These are phyloP conservation scores for Lyophyllum decastes DNA, from an alignment of 768 basidiomycete genomes.

Conservation along the genomic window DNA sequence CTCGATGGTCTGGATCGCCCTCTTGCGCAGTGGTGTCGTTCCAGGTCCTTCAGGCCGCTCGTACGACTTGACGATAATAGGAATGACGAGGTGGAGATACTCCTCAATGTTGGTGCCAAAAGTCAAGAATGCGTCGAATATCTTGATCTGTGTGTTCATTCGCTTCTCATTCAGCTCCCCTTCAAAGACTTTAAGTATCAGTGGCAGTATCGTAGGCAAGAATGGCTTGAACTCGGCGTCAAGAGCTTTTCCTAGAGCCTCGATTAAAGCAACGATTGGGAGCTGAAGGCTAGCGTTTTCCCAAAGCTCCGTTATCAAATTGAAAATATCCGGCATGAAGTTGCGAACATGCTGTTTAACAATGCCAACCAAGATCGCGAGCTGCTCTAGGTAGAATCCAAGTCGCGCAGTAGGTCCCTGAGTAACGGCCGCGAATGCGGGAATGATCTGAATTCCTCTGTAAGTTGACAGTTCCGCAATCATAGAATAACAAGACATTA, in stretches of 20 bases:
- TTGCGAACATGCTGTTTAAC: conserved; percentile 97
- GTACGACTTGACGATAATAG: conserved; percentile 89
- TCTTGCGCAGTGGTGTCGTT: conserved; percentile 73
- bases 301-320: conserved; percentile 89
- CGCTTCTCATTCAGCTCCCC: conserved; percentile 84
- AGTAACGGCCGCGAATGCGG: conserved; percentile 90
- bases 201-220: conserved; percentile 85
- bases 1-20: conserved; percentile 90
- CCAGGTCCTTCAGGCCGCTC: conserved; percentile 69
- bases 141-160: conserved; percentile 78
- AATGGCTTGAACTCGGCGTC: conserved; percentile 98
- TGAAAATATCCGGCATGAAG: conserved; percentile 84
- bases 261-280: conserved; percentile 89
- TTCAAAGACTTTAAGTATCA: conserved; percentile 89
- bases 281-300: conserved; percentile 80
- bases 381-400: conserved; percentile 92
- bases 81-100: conserved; percentile 95
- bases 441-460: conserved; percentile 69
- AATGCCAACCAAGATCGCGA: conserved; percentile 92
- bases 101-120: conserved; percentile 98
- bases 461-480: background rate
- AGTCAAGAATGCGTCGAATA: conserved; percentile 92
- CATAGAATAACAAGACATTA: conserved; percentile 27
- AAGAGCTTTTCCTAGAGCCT: conserved; percentile 88
- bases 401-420: conserved; percentile 77